These are phyloP conservation scores for Termitomyces sp. DNA, from an alignment of 768 basidiomycete genomes.

Conservation along the genomic window DNA sequence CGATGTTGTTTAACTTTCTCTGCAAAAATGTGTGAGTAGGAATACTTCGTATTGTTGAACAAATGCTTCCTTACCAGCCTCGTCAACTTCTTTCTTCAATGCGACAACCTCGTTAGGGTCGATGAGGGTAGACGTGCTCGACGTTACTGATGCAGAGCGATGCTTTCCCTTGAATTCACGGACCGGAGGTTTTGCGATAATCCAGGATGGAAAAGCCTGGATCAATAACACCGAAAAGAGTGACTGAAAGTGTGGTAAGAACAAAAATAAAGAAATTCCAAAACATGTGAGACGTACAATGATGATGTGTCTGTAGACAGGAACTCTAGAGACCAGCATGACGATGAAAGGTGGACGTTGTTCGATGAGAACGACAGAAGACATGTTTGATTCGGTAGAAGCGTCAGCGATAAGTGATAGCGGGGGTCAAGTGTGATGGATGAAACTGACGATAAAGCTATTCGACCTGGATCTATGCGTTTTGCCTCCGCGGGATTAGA, in stretches of 20 bases:
- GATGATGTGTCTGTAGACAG: background rate
- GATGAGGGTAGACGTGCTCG: background rate
- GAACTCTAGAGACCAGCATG: background rate
- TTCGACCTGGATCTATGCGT: no score
- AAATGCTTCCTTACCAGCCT: background rate
- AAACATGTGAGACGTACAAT: conserved; percentile 2
- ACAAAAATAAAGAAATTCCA: background rate
- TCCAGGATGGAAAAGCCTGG: background rate
- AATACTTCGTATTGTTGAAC: no score
- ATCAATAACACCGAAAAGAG: background rate
- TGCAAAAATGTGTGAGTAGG: background rate
- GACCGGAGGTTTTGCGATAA: background rate
- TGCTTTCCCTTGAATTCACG: background rate
- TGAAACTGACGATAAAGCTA: background rate
- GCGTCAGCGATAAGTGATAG: background rate
- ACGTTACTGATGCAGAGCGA: background rate
- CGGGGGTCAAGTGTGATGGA: background rate
- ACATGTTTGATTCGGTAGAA: background rate
- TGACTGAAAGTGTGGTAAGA: conserved; percentile 3
- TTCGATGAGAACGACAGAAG: background rate
- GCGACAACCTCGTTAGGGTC: background rate
- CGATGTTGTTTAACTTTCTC: background rate
- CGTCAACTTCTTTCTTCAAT: background rate
- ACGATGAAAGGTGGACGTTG: conserved; percentile 2
- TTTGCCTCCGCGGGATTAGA: no score